Base-by-base conservation (phyloP, 345 rosid genomes). In the Anacardium occidentale region DNA sequence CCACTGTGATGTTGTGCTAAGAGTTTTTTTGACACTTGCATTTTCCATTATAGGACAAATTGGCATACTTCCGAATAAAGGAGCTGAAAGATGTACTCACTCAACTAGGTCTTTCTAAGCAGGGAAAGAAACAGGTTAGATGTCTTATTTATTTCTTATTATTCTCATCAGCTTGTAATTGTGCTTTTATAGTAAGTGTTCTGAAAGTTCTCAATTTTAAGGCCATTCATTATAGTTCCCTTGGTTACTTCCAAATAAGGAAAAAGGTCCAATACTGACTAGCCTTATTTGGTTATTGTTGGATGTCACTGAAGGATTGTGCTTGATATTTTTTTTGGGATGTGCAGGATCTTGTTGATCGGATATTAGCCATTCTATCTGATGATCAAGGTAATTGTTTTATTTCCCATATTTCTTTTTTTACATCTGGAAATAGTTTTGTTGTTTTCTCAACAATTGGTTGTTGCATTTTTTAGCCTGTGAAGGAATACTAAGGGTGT, bases 51-150 rank as follows among this genome's bases (percentile, higher is more conserved):
- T 76, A 95, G 99, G 96, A 91, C 10, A 91, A 92, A 57, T 79
- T 95, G 82, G 82, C 88, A 11, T 84, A 85, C 77, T 95, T 95
- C 71, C 90, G 99, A 68, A 90, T 95, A 71, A 95, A 87, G 79
- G 99, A 95, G 87, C 97, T 95, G 47, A 95, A 95, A 88, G 96
- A 92, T 86, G 94, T 91, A 72, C 87, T 95, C n/a, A 83, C 90
- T 70, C 90, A 86, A 65, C 78, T 95, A 57, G 93, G 96, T 68
- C 97, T 92, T 71, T 87, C 99, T 62, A 95, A 95, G 83, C 99
- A 95, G 79, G 99, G 99, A 68, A 92, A 88, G 86, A 95, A 92
- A 75, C 98, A 92, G 96, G 99, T 92, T 66, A 51, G 74, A 24
- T 73, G 42, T 44, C 25, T 73, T 15, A 11, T 45, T 44, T 58